phyloP scores from a whole-genome alignment of 768 basidiomycete species.

The Lactarius akahatsu region DNA sequence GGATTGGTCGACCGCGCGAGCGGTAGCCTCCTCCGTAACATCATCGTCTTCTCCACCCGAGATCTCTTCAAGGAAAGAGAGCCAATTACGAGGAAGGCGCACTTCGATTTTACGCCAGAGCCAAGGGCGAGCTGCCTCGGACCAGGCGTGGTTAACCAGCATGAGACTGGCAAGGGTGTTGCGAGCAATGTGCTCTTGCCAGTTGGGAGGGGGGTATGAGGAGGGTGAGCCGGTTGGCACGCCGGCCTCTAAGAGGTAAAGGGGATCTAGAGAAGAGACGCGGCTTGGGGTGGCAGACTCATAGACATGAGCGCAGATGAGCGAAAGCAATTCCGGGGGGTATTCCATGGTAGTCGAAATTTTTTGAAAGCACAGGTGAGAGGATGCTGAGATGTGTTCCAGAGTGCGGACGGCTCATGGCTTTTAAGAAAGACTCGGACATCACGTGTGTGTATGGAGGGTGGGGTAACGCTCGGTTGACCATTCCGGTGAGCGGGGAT shows the following conservation, averaged over 20 bases:
- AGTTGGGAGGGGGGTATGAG: conserved; percentile 67
- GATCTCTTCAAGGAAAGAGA: conserved; percentile 76
- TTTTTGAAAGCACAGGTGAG: background rate
- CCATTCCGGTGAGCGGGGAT: background rate
- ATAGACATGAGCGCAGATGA: conserved; percentile 73
- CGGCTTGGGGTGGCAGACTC: conserved; percentile 57
- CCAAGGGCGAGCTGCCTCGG: conserved; percentile 84
- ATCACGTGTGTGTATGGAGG: conserved; percentile 16
- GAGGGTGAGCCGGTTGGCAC: conserved; percentile 66
- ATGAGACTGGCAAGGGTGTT: conserved; percentile 68
- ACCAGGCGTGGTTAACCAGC: conserved; percentile 76
- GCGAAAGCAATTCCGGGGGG: conserved; percentile 69
- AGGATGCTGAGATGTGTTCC: conserved; percentile 1
- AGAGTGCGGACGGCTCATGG: conserved; percentile 5
- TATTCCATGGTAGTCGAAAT: conserved; percentile 43
- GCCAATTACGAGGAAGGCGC: conserved; percentile 80
- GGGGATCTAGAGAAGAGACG: conserved; percentile 66
- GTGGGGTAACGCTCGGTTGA: background rate
- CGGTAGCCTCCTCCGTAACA: conserved; percentile 50
- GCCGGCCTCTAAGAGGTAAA: conserved; percentile 43
- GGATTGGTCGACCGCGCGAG: conserved; percentile 61
- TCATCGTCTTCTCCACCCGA: conserved; percentile 66
- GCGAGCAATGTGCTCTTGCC: conserved; percentile 65
- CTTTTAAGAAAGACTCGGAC: conserved; percentile 4
- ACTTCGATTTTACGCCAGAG: conserved; percentile 84